Evolutionary conservation across 2,329 filamentous ascomycete species (phyloP).

Genomic region (Aspergillus alliaceus): DNA sequence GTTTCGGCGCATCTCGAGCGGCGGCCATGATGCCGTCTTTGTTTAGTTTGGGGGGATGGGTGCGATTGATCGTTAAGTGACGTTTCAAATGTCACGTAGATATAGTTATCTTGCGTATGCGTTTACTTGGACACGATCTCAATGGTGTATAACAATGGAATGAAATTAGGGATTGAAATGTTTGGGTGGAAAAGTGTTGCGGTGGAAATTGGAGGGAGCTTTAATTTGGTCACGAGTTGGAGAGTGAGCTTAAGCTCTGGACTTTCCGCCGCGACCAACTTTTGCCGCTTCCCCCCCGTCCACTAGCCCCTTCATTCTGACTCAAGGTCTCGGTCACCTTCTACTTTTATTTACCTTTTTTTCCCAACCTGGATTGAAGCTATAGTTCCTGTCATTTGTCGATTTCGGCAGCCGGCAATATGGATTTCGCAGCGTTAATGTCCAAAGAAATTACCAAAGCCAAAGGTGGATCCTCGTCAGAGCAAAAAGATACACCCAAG

Average conservation of each 20-base stretch:
- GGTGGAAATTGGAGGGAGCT: slow-evolving; percentile 2
- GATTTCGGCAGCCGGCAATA: slow-evolving; percentile 42
- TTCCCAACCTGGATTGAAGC: no score
- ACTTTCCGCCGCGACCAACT: background rate
- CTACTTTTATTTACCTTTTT: background rate
- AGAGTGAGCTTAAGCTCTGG: background rate
- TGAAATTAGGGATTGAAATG: background rate
- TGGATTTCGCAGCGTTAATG: slow-evolving; percentile 97
- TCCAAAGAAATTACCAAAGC: slow-evolving; percentile 85
- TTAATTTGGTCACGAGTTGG: slow-evolving; percentile 7
- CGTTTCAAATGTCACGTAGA: background rate
- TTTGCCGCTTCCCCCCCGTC: background rate
- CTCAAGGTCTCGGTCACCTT: background rate
- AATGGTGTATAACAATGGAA: background rate
- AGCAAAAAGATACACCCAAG: slow-evolving; percentile 21
- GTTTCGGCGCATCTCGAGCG: slow-evolving; percentile 28
- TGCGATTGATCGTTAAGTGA: background rate
- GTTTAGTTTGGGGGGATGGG: background rate
- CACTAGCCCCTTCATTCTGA: background rate
- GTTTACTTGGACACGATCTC: background rate
- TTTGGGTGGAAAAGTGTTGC: background rate
- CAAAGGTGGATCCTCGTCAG: slow-evolving; percentile 50
- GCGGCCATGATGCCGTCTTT: slow-evolving; percentile 17
- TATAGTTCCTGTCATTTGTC: no score
- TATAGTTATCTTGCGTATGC: background rate